Evolutionary conservation across 179 eudicot species (phyloP).

Genomic region (Beta lomatogona): DNA sequence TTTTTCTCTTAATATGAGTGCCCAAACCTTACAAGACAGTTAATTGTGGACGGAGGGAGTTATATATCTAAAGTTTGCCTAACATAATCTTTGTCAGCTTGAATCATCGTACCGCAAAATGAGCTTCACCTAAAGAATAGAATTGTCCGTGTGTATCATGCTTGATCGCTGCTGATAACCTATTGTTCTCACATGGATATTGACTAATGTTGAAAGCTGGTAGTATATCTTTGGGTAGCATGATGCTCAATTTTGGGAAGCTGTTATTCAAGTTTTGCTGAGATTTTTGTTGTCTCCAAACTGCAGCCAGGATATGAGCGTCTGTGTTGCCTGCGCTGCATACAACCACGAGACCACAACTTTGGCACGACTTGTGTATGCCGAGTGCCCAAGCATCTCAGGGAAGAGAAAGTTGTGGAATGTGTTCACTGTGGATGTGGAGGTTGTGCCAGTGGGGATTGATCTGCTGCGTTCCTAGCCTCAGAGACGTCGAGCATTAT

Average conservation of each 20-base stretch:
- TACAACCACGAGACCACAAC: constrained; percentile 89
- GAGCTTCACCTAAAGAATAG: too few relatives aligned
- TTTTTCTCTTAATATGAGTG: too few relatives aligned
- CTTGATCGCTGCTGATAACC: background rate
- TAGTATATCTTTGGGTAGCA: background rate
- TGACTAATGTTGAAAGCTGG: background rate
- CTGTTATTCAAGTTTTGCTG: background rate
- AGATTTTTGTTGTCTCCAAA: background rate
- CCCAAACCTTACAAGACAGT: too few relatives aligned
- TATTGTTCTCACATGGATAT: background rate
- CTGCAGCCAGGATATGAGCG: constrained; percentile 95
- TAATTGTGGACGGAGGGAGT: too few relatives aligned
- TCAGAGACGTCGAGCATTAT: background rate
- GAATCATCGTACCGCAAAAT: too few relatives aligned
- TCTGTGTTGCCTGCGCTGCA: constrained; percentile 84
- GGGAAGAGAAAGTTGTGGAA: constrained; percentile 91
- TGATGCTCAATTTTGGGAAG: background rate
- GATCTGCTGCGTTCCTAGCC: constrained; percentile 12
- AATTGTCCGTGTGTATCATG: background rate
- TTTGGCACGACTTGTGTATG: constrained; percentile 91
- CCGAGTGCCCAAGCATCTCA: constrained; percentile 84
- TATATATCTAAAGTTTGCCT: too few relatives aligned
- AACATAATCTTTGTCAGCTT: too few relatives aligned
- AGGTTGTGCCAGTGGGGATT: constrained; percentile 95
- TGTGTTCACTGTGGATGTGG: constrained; percentile 87